Evolutionary conservation across 768 basidiomycete genomes (phyloP), one percentile per base, ranked within the genome.

Genomic region (Calocera cornea): DNA sequence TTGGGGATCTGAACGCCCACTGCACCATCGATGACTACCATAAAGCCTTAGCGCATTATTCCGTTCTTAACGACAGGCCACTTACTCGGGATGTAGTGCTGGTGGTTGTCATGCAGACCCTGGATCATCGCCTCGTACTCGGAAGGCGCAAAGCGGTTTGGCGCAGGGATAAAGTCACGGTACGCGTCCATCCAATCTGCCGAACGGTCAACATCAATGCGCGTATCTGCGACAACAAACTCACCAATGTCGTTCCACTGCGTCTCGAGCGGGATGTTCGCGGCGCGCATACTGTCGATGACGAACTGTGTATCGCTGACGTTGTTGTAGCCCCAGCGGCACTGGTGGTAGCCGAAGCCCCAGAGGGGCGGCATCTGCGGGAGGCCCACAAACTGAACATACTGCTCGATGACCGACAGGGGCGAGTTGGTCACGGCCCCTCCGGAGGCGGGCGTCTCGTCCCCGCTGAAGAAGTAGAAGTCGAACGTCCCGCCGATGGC

Each of bases 321-420:
- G 44, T 70, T 71, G 49, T 72, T 69, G 65, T 73, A 74, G 8
- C 73, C 74, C 69, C 72, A 86, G 80, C 83, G 71, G 66, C 74
- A 77, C 10, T 89, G 80, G 68, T 92, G 89, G 78, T 89, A 89
- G 7, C 89, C 89, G 72, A 90, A 88, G 2, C 84, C 84, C 87
- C 88, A 91, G 40, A 79, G 79, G 1, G 88, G 89, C 73, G 86
- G 84, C 83, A 87, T 86, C 34, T 83, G 83, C 1, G 89, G 87
- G 41, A 83, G 77, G 2, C 89, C 89, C 31, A 88, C 80, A n/a
- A 84, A 76, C 38, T 78, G 81, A 2, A 85, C 83, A 71, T 90
- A 88, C 74, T 91, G 89, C 69, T 87, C 82, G 64, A 88, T 82
- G 10, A 89, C 89, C n/a, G 72, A 67, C 29, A 71, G 27, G 49